These are phyloP conservation scores for Fragaria ananassa DNA, from an alignment of 306 rosid genomes.

Conservation along the genomic window DNA sequence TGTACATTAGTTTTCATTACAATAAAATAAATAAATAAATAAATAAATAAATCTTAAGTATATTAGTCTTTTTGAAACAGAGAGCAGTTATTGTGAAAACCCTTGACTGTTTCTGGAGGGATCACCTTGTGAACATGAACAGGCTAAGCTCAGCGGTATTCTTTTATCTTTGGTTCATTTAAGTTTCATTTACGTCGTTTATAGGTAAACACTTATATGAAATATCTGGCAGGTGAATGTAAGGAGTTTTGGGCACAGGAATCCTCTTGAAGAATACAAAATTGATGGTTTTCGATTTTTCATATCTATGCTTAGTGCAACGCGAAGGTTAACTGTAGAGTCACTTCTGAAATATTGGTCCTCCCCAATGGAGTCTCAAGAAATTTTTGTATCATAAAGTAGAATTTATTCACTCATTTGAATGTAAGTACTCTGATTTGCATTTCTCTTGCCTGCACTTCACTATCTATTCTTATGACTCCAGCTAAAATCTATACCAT, in stretches of 20 bases:
- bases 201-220: conserved; percentile 25
- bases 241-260: conserved; percentile 95
- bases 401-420: neutral
- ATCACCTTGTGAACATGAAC: conserved; percentile 97
- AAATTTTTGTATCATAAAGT: conserved; percentile 41
- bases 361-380: conserved; percentile 82
- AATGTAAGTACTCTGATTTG: neutral
- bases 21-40: neutral
- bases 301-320: conserved; percentile 96
- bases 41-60: neutral
- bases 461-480: neutral
- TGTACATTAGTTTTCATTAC: neutral
- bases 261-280: conserved; percentile 96
- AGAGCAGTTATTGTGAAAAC: conserved; percentile 92
- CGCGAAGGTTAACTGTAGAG: conserved; percentile 87
- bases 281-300: conserved; percentile 95
- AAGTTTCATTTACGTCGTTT: conserved; percentile 25
- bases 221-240: conserved; percentile 72
- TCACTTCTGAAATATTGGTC: conserved; percentile 85
- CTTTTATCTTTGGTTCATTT: conserved; percentile 12
- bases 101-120: conserved; percentile 95
- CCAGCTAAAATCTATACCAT: neutral
- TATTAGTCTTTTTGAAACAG: conserved; percentile 38
- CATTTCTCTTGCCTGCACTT: conserved; percentile 2
- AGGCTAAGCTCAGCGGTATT: conserved; percentile 91